A percentile compares a stretch with the other conserved stretches of the same genome.
These are phyloP conservation scores for Stramenopiles sp. DNA, from an alignment of 352 stramenopile genomes.

Conservation along the genomic window DNA sequence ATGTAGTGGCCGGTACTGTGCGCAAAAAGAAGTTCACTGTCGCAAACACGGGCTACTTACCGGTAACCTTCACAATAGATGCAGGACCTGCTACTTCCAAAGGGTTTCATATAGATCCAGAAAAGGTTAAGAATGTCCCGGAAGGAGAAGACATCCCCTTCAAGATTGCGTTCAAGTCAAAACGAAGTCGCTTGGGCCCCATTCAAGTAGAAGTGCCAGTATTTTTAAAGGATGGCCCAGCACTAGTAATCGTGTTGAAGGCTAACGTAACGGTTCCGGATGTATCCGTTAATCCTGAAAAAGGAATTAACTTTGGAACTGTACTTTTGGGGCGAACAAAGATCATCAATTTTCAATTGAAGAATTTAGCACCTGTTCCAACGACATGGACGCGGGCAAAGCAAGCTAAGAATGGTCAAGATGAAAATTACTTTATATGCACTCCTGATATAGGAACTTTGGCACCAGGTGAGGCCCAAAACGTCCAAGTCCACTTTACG, in stretches of 20 bases:
- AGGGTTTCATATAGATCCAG: conserved; percentile 72
- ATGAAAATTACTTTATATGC: conserved; percentile 6
- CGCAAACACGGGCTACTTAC: conserved; percentile 59
- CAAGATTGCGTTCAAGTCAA: conserved; percentile 65
- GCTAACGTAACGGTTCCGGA: conserved; percentile 71
- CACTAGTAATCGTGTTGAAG: conserved; percentile 45
- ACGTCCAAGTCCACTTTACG: conserved; percentile 68
- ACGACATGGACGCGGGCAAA: conserved; percentile 43
- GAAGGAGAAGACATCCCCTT: conserved; percentile 67
- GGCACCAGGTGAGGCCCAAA: conserved; percentile 42
- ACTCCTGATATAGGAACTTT: conserved; percentile 33
- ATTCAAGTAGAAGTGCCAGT: conserved; percentile 57
- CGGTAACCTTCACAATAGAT: conserved; percentile 63
- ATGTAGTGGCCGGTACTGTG: conserved; percentile 68
- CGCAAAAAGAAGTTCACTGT: conserved; percentile 73
- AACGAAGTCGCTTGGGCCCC: conserved; percentile 43
- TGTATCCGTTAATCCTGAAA: conserved; percentile 46
- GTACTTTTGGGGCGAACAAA: conserved; percentile 58
- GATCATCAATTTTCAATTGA: conserved; percentile 62
- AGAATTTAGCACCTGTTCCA: conserved; percentile 61
- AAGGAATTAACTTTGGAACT: conserved; percentile 59
- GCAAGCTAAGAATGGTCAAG: neutral
- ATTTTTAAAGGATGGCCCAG: conserved; percentile 62
- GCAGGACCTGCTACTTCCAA: conserved; percentile 58
- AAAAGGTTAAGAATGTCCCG: conserved; percentile 53